A percentile compares a stretch with the other conserved stretches of the same genome.
Evolutionary conservation across 1,139 yeast species (phyloP).

Genomic region (Spathaspora sp.): DNA sequence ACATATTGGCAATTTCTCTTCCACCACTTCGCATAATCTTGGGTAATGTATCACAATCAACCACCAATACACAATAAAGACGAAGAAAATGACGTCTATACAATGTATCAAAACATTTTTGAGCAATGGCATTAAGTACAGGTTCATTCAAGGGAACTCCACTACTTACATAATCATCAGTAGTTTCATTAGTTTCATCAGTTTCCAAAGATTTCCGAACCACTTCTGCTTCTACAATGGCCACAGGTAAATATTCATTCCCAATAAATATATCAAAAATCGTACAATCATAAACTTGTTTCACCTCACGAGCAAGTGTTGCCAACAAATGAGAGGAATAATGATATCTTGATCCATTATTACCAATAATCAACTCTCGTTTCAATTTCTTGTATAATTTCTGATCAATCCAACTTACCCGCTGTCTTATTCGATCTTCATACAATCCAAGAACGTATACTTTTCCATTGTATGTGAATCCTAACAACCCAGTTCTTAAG

Average conservation of each 20-base stretch:
- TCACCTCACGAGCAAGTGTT: constrained; percentile 78
- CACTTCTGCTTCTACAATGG: constrained; percentile 81
- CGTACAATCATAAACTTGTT: constrained; percentile 84
- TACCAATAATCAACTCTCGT: constrained; percentile 33
- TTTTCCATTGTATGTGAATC: constrained; percentile 84
- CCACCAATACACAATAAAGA: constrained; percentile 78
- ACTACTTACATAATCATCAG: constrained; percentile 18
- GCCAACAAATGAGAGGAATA: constrained; percentile 83
- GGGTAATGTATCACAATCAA: constrained; percentile 81
- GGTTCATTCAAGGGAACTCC: constrained; percentile 53
- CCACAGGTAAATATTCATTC: constrained; percentile 82
- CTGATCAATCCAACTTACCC: constrained; percentile 63
- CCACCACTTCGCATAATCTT: constrained; percentile 83
- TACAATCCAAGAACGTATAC: constrained; percentile 85
- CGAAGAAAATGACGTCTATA: constrained; percentile 72
- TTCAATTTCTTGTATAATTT: constrained; percentile 33
- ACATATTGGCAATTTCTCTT: constrained; percentile 88
- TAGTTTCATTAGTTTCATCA: constrained; percentile 3
- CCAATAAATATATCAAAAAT: constrained; percentile 87
- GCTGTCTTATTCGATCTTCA: constrained; percentile 87
- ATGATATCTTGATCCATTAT: constrained; percentile 56
- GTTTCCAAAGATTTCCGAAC: constrained; percentile 44
- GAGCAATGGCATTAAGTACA: constrained; percentile 70
- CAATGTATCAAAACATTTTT: constrained; percentile 68
- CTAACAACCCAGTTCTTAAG: constrained; percentile 85